Evolutionary conservation across 257 asterid species (phyloP), one percentile per base, ranked within the genome.

Genomic region (Misopates orontium): DNA sequence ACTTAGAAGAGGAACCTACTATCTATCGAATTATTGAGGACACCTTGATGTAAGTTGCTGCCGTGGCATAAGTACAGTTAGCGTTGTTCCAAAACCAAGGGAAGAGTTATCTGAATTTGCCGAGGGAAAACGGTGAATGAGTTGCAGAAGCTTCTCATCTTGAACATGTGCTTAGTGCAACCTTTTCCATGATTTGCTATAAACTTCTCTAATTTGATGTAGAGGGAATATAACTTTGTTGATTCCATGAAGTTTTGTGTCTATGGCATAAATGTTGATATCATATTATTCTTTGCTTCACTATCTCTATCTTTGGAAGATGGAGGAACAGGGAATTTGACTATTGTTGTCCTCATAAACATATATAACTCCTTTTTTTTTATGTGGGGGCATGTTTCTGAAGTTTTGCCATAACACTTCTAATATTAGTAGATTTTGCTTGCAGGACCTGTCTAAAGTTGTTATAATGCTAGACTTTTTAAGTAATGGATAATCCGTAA

Each of bases 11-110:
- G 42, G 42, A 36, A 36, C 4, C 10, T 36, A 36, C 42, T 3
- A 40, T 42, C 41, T 17, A 53, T 23, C 62, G 39, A 71, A 15
- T 39, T 44, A 51, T 7, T 13, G 31, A 54, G 23, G 64, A 22
- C 52, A 36, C 47, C 11, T 40, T 19, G 39, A 53, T 51, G n/a
- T 25, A 19, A 55, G 25, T 18, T 28, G 41, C 39, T 50, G 50
- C 17, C n/a, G 31, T 17, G 49, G 58, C 17, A 23, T 49, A 47
- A 57, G 25, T 39, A 39, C 32, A 39, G 48, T 51, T 41, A n/a
- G 41, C 24, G 41, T 49, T 18, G 17, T 24, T 32, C 17, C 42
- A 36, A 36, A 36, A 3, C 42, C 42, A 36, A 5, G 42, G 42
- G 10, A 36, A 36, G 42, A 36, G 42, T 10, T 36, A 36, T 36